A percentile compares a stretch with the other conserved stretches of the same genome.
Evolutionary conservation across 2,329 filamentous ascomycete genomes (phyloP).

Genomic region (Dryadomyces quercus-mongolicae): DNA sequence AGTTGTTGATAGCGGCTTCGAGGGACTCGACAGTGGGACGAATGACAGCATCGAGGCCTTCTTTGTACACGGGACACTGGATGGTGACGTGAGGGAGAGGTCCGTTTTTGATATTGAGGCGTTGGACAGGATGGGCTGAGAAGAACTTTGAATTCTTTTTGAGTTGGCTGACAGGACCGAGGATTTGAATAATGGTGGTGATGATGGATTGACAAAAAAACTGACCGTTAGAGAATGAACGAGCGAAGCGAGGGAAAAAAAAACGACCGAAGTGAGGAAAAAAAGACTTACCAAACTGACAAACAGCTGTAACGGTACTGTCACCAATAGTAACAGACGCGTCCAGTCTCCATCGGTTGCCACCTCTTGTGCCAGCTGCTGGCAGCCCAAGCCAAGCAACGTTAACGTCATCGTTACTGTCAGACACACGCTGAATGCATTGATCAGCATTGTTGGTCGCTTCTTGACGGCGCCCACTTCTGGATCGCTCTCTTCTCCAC

Average conservation of each 20-base stretch:
- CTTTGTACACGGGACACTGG: conserved; percentile 82
- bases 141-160: conserved; percentile 70
- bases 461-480: too few species aligned
- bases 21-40: conserved; percentile 65
- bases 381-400: too few species aligned
- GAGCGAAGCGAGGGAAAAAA: not conserved
- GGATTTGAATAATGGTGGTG: conserved; percentile 61
- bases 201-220: conserved; percentile 51
- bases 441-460: too few species aligned
- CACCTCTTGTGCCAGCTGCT: too few species aligned
- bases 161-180: conserved; percentile 65
- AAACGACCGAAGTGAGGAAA: not conserved
- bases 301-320: too few species aligned
- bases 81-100: conserved; percentile 64
- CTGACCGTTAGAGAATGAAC: not conserved
- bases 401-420: too few species aligned
- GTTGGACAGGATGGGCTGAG: conserved; percentile 56
- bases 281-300: not conserved
- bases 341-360: too few species aligned
- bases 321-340: too few species aligned
- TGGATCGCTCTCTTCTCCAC: too few species aligned
- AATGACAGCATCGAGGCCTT: conserved; percentile 65
- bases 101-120: conserved; percentile 34
- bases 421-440: too few species aligned
- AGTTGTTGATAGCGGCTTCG: conserved; percentile 65